phyloP scores from a whole-genome alignment of 495 filamentous ascomycete species.

The Penicillium pancosmium region DNA sequence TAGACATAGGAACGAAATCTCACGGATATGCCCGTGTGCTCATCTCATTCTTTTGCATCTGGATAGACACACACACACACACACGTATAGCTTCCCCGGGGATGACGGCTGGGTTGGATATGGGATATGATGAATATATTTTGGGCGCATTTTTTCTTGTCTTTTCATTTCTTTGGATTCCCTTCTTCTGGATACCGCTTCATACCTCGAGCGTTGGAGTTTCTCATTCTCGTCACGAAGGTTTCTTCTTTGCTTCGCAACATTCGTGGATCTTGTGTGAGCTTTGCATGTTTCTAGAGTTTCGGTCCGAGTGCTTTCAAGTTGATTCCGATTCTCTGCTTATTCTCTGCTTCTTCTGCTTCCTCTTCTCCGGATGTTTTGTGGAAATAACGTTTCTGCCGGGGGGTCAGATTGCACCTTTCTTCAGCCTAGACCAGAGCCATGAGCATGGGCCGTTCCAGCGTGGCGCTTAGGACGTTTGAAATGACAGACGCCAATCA shows the following conservation, averaged over 20 bases:
- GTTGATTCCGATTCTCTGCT: background rate
- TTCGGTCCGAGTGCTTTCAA: conserved; percentile 8
- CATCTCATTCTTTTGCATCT: background rate
- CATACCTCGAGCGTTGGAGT: conserved; percentile 27
- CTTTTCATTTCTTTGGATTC: conserved; percentile 1
- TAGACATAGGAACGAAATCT: conserved; percentile 24
- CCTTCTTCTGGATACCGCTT: conserved; percentile 9
- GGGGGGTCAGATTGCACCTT: background rate
- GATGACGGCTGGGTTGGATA: background rate
- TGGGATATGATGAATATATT: conserved; percentile 9
- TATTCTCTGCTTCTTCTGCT: background rate
- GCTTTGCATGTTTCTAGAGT: conserved; percentile 14
- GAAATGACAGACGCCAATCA: background rate
- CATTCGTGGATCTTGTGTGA: conserved; percentile 7
- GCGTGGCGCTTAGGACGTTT: background rate
- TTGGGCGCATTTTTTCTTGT: conserved; percentile 9
- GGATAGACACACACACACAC: conserved; percentile 1
- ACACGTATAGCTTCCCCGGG: background rate
- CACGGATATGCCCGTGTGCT: background rate
- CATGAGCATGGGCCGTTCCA: conserved; percentile 1
- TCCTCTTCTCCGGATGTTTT: background rate
- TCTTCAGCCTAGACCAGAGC: conserved; percentile 2
- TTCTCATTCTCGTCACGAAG: conserved; percentile 21
- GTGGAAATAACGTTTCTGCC: background rate
- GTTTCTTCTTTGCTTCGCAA: conserved; percentile 10